Conservation (phyloP, 352 stramenopile species). For the Pythium biforme region DNA sequence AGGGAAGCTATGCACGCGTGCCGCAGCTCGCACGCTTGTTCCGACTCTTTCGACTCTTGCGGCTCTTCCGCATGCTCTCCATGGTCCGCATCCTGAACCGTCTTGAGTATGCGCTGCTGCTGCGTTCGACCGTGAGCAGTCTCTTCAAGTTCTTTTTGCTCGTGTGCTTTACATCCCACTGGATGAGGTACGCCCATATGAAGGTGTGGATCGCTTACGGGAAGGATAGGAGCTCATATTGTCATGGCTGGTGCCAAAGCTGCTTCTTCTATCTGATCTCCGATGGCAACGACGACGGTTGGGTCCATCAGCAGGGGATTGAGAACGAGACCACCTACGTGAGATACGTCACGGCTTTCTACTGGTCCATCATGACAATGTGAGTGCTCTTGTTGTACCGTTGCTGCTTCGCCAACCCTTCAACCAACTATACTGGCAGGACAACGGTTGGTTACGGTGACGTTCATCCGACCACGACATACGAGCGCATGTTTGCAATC, state of each 20-base stretch:
- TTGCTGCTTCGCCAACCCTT: background rate
- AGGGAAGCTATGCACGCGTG: slow-evolving; percentile 56
- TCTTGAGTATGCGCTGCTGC: slow-evolving; percentile 66
- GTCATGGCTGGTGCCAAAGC: slow-evolving; percentile 19
- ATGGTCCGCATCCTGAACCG: slow-evolving; percentile 73
- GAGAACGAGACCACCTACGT: slow-evolving; percentile 41
- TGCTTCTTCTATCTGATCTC: slow-evolving; percentile 68
- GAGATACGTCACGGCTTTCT: slow-evolving; percentile 63
- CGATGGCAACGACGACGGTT: slow-evolving; percentile 43
- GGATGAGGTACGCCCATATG: slow-evolving; percentile 66
- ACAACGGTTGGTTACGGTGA: slow-evolving; percentile 80
- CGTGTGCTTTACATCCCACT: slow-evolving; percentile 78
- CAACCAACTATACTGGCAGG: background rate
- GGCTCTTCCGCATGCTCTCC: slow-evolving; percentile 64
- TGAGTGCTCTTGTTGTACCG: background rate
- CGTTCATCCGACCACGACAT: slow-evolving; percentile 47
- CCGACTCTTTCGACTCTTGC: slow-evolving; percentile 60
- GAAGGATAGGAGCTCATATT: background rate
- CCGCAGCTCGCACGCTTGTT: slow-evolving; percentile 63
- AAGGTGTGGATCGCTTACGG: no score
- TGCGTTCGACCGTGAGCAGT: slow-evolving; percentile 74
- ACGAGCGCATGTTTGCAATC: slow-evolving; percentile 70
- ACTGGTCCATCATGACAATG: slow-evolving; percentile 82
- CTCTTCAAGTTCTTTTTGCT: slow-evolving; percentile 80
- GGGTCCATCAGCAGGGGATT: slow-evolving; percentile 40